Evolutionary conservation across 2,329 filamentous ascomycete genomes (phyloP).

Genomic region (Pyricularia sp.): DNA sequence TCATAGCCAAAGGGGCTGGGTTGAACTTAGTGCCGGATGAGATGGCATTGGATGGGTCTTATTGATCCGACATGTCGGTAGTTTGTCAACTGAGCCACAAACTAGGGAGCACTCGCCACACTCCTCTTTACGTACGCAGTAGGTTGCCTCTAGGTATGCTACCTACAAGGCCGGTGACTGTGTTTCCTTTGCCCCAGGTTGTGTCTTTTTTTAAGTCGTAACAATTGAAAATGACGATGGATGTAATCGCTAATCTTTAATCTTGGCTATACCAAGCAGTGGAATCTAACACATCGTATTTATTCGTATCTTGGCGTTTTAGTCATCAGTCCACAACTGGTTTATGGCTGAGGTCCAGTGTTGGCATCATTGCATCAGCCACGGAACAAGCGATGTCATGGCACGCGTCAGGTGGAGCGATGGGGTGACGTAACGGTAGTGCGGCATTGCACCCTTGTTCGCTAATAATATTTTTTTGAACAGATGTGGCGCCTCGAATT

Average conservation of each 20-base stretch:
- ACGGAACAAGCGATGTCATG: constrained; percentile 6
- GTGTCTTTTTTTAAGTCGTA: not conserved
- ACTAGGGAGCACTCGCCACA: not conserved
- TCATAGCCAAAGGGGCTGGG: not conserved
- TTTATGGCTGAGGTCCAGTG: not conserved
- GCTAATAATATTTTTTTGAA: not conserved
- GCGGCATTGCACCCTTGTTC: not conserved
- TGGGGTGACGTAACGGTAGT: constrained; percentile 4
- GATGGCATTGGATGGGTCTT: too few species aligned
- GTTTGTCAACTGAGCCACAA: not conserved
- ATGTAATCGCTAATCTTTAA: not conserved
- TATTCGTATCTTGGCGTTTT: not conserved
- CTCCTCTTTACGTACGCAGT: too few species aligned
- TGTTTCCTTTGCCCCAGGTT: too few species aligned
- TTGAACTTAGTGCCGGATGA: too few species aligned
- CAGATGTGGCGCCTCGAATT: not conserved
- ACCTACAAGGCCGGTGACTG: too few species aligned
- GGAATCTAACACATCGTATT: not conserved
- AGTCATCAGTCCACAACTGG: not conserved
- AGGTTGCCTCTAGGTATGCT: too few species aligned
- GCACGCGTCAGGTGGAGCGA: constrained; percentile 1
- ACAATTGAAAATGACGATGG: not conserved
- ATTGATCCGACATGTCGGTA: too few species aligned
- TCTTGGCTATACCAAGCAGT: not conserved
- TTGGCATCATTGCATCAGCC: constrained; percentile 4